Conservation (phyloP, 164 flowering plant species). For the Amborella trichopoda region DNA sequence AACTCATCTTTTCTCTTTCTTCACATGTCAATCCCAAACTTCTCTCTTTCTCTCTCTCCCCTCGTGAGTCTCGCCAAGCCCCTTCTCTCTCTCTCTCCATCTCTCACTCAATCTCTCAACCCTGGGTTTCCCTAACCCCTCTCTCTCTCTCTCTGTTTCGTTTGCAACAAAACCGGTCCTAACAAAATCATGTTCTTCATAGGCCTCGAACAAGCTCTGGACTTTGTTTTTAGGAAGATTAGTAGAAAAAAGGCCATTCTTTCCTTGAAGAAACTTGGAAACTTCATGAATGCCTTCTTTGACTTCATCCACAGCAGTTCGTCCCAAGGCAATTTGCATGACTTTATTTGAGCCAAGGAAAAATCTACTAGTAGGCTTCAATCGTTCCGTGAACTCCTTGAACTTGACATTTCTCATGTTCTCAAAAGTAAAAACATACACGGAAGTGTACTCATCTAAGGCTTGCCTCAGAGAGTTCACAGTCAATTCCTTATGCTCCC, state of each 20-base stretch:
- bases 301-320: conserved; percentile 41
- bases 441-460: conserved; percentile 42
- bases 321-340: not conserved
- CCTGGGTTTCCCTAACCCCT: too few species aligned
- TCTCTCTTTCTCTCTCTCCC: too few species aligned
- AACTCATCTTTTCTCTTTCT: too few species aligned
- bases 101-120: too few species aligned
- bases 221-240: conserved; percentile 66
- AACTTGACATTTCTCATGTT: not conserved
- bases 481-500: conserved; percentile 61
- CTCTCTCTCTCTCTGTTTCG: too few species aligned
- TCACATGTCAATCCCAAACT: too few species aligned
- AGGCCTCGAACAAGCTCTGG: conserved; percentile 67
- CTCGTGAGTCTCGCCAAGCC: too few species aligned
- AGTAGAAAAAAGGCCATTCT: conserved; percentile 63
- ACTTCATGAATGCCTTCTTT: conserved; percentile 56
- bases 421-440: conserved; percentile 12
- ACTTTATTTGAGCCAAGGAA: not conserved
- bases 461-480: conserved; percentile 63
- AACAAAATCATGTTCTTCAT: conserved; percentile 72
- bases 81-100: too few species aligned
- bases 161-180: conserved; percentile 70
- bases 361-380: not conserved
- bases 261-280: conserved; percentile 57
- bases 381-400: not conserved